Conservation (phyloP, 2,329 filamentous ascomycete genomes). For the Fusarium udum region DNA sequence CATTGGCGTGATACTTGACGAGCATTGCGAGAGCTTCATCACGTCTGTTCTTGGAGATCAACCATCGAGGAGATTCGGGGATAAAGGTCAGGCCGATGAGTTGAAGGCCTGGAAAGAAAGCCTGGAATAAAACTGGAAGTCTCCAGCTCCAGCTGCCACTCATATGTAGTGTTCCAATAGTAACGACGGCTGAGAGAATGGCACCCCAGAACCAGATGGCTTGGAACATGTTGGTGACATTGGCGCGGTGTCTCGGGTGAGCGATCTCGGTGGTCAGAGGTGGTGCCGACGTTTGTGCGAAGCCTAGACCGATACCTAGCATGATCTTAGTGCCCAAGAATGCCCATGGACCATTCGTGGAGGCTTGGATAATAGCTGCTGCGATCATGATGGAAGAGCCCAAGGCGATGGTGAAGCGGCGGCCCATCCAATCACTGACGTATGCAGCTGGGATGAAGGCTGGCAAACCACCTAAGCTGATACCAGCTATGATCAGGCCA, state of each 20-base stretch:
- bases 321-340: conserved; percentile 24
- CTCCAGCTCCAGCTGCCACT: conserved; percentile 26
- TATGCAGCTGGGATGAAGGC: conserved; percentile 27
- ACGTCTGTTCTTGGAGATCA: conserved; percentile 39
- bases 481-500: conserved; percentile 30
- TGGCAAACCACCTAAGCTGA: conserved; percentile 32
- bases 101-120: conserved; percentile 8
- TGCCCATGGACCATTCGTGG: conserved; percentile 4
- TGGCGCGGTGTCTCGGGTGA: conserved; percentile 28
- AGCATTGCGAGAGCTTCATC: conserved; percentile 61
- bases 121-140: conserved; percentile 23
- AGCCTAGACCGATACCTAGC: conserved; percentile 25
- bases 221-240: conserved; percentile 31
- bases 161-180: conserved; percentile 26
- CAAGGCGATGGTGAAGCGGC: conserved; percentile 23
- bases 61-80: conserved; percentile 56
- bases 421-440: conserved; percentile 24
- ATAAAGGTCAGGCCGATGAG: conserved; percentile 4
- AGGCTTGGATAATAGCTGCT: conserved; percentile 8
- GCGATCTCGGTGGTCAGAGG: conserved; percentile 24
- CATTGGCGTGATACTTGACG: conserved; percentile 59
- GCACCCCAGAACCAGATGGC: conserved; percentile 30
- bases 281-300: conserved; percentile 28
- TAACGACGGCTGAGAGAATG: conserved; percentile 21
- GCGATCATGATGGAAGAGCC: conserved; percentile 22